Base-by-base conservation (phyloP, 495 filamentous ascomycete genomes). In the Lophiotrema nucula region DNA sequence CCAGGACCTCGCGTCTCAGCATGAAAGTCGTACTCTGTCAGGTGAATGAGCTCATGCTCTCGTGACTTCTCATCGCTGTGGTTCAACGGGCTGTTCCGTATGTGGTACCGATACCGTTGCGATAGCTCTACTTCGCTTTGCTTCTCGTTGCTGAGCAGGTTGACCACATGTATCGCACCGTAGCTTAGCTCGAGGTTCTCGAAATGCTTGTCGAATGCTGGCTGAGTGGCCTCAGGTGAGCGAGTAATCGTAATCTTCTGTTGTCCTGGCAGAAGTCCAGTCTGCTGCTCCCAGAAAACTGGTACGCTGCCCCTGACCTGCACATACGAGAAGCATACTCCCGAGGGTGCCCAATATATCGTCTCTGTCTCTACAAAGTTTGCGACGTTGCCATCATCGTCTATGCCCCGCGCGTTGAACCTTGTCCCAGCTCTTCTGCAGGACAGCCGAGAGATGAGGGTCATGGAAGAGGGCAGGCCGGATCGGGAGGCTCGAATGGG, bases 311-410 rank as follows among this genome's bases (percentile, higher is more conserved):
- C 93, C 56, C 93, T 79, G 31, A 93, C 81, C 70, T 98, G 93
- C 18, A 84, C 90, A 69, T 97, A 98, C 8, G 95, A 97, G 68
- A 97, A 97, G 31, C 87, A 84, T 24, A 95, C 74, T 5, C 78
- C 80, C 26, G 85, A 79, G 0, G 84, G 86, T 53, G 83, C 85
- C 87, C 88, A 95, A 65, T 79, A 89, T 38, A 84, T 71, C 3
- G 81, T 81, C 66, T 87, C 85, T 0, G 82, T 83, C 62, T 87
- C 83, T n/a, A 87, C 85, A 64, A 87, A 97, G 69, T 97, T 97
- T 31, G 95, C 91, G 16, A 96, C 95, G 69, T 97, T 86, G 13
- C 93, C 93, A 67, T 97, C 92, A 73, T 98, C 93, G 66, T 98
- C 93, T 57, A 97, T 96, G 37, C 93, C 93, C 53, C 93, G 81